A percentile compares a stretch with the other conserved stretches of the same genome.
These are phyloP conservation scores for Macrophomina phaseolina DNA, from an alignment of 2,329 filamentous ascomycete species.

Conservation along the genomic window DNA sequence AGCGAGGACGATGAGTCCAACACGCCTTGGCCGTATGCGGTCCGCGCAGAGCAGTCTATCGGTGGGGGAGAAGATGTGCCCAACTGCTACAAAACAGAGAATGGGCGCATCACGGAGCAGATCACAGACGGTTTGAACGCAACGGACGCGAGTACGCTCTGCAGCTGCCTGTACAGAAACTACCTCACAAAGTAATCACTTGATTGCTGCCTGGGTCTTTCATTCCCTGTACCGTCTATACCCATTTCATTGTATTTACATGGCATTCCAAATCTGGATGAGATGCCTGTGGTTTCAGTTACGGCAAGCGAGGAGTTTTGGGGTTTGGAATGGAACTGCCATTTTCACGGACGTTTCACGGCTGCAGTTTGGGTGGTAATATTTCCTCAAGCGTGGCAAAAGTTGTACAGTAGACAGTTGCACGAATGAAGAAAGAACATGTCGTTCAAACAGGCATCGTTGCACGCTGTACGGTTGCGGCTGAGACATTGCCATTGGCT, in stretches of 20 bases:
- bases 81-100: constrained; percentile 55
- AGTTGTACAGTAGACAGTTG: constrained; percentile 4
- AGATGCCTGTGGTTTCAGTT: background rate
- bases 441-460: constrained; percentile 2
- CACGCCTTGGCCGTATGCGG: constrained; percentile 62
- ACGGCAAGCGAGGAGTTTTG: constrained; percentile 17
- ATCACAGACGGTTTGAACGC: constrained; percentile 44
- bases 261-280: background rate
- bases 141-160: constrained; percentile 44
- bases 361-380: constrained; percentile 3
- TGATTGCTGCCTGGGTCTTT: background rate
- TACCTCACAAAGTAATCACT: constrained; percentile 29
- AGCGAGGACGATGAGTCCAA: constrained; percentile 32
- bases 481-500: constrained; percentile 16
- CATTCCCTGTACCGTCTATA: background rate
- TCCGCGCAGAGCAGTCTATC: constrained; percentile 61
- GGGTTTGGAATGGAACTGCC: background rate
- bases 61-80: constrained; percentile 57
- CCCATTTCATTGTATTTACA: background rate
- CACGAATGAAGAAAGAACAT: background rate
- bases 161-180: constrained; percentile 56
- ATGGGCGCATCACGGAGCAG: constrained; percentile 44
- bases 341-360: background rate
- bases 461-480: background rate
- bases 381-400: background rate